Evolutionary conservation across 805 yeast species (phyloP).

Genomic region (Ascoidea asiatica): DNA sequence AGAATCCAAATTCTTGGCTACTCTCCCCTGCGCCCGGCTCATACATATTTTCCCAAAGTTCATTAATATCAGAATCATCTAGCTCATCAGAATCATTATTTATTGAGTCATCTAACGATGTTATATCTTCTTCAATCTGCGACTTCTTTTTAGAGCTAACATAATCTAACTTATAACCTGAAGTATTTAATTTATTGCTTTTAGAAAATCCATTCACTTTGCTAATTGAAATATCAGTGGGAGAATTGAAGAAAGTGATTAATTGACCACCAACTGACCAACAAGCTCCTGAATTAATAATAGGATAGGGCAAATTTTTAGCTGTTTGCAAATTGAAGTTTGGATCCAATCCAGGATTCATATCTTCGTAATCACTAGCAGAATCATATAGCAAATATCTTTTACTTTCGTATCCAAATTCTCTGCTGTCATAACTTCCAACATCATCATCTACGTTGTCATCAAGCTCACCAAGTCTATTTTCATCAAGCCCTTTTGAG

Average conservation of each 20-base stretch:
- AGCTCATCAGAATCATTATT: background rate
- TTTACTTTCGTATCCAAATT: too few relatives aligned
- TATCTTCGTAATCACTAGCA: background rate
- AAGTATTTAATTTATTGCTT: background rate
- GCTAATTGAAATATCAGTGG: background rate
- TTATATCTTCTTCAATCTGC: too few relatives aligned
- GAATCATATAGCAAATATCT: background rate
- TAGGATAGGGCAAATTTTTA: background rate
- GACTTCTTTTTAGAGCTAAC: too few relatives aligned
- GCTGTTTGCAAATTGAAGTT: background rate
- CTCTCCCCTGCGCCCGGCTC: background rate
- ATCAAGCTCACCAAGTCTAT: too few relatives aligned
- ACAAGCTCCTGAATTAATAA: background rate
- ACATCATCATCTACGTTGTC: constrained; percentile 14
- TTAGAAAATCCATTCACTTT: background rate
- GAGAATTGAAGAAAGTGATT: background rate
- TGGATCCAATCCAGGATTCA: background rate
- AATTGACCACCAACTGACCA: background rate
- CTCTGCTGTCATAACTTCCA: constrained; percentile 12
- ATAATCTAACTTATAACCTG: too few relatives aligned
- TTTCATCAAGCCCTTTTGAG: background rate
- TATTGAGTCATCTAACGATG: too few relatives aligned
- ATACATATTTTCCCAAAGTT: background rate
- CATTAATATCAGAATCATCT: background rate
- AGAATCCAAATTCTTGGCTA: background rate